A percentile compares a stretch with the other conserved stretches of the same genome.
These are phyloP conservation scores for Didymella pomorum DNA, from an alignment of 2,329 filamentous ascomycete genomes.

Conservation along the genomic window DNA sequence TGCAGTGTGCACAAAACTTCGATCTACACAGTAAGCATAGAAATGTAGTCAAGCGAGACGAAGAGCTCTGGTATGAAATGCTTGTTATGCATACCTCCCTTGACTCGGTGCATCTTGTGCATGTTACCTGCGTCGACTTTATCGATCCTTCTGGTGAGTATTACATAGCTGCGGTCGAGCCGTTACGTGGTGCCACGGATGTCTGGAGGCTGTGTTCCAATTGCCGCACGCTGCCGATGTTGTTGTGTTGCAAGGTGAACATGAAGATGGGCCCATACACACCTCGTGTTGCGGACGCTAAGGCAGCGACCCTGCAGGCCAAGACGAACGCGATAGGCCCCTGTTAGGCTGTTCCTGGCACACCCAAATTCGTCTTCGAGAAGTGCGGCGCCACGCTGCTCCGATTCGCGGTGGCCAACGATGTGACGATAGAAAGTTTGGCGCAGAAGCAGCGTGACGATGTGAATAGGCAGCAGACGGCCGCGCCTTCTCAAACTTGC, in stretches of 20 bases:
- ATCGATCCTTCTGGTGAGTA: not conserved
- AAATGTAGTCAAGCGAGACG: not conserved
- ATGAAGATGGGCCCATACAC: constrained; percentile 22
- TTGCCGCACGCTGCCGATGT: constrained; percentile 4
- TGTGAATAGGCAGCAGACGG: constrained; percentile 1
- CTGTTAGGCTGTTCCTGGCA: constrained; percentile 16
- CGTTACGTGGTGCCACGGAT: constrained; percentile 25
- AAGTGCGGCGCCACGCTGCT: constrained; percentile 23
- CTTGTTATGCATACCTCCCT: not conserved
- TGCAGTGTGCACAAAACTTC: constrained; percentile 10
- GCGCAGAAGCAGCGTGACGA: not conserved
- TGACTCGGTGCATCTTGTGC: not conserved
- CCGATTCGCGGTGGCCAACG: constrained; percentile 26
- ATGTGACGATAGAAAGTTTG: constrained; percentile 7
- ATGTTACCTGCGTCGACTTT: not conserved
- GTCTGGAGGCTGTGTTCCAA: constrained; percentile 24
- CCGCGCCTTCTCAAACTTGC: constrained; percentile 2
- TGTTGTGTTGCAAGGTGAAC: constrained; percentile 5
- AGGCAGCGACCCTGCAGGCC: constrained; percentile 27
- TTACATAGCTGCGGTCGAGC: constrained; percentile 15
- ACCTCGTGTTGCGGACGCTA: constrained; percentile 25
- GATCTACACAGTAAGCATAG: not conserved
- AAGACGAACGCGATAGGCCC: constrained; percentile 23
- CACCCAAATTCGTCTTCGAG: constrained; percentile 22
- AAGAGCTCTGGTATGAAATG: not conserved